phyloP scores from a whole-genome alignment of 2,329 filamentous ascomycete species.

The Pseudocercospora crystallina region DNA sequence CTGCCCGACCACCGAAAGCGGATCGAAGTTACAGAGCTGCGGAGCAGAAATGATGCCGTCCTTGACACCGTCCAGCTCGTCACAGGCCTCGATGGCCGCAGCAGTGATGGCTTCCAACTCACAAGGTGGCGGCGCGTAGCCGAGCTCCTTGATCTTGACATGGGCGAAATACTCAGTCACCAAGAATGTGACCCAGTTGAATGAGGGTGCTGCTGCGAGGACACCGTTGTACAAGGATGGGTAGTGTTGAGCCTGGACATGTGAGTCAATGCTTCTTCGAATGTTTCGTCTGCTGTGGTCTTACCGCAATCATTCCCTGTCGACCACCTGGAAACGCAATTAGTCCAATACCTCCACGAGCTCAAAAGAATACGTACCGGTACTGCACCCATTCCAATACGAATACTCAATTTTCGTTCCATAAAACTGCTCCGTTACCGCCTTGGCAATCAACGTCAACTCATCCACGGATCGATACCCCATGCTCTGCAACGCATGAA shows the following conservation, averaged over 20 bases:
- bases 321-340: slow-evolving; percentile 27
- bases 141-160: slow-evolving; percentile 30
- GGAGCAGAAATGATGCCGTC: slow-evolving; percentile 37
- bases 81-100: slow-evolving; percentile 39
- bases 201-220: slow-evolving; percentile 40
- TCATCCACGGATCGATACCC: slow-evolving; percentile 36
- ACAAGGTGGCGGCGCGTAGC: slow-evolving; percentile 34
- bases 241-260: slow-evolving; percentile 34
- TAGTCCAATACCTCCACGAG: background rate
- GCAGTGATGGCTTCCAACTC: slow-evolving; percentile 38
- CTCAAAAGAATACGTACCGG: slow-evolving; percentile 20
- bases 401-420: slow-evolving; percentile 35
- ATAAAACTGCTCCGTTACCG: slow-evolving; percentile 35
- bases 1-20: slow-evolving; percentile 30
- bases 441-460: slow-evolving; percentile 36
- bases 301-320: slow-evolving; percentile 35
- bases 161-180: slow-evolving; percentile 33
- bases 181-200: slow-evolving; percentile 38
- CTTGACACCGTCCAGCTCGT: slow-evolving; percentile 38
- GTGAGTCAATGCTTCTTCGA: too few species aligned
- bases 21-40: slow-evolving; percentile 34
- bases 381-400: slow-evolving; percentile 42
- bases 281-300: too few species aligned
- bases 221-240: slow-evolving; percentile 43
- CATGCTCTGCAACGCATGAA: slow-evolving; percentile 37